Evolutionary conservation across 371 early-diverging fungal genomes (phyloP).

Genomic region (Lichtheimia ornata): DNA sequence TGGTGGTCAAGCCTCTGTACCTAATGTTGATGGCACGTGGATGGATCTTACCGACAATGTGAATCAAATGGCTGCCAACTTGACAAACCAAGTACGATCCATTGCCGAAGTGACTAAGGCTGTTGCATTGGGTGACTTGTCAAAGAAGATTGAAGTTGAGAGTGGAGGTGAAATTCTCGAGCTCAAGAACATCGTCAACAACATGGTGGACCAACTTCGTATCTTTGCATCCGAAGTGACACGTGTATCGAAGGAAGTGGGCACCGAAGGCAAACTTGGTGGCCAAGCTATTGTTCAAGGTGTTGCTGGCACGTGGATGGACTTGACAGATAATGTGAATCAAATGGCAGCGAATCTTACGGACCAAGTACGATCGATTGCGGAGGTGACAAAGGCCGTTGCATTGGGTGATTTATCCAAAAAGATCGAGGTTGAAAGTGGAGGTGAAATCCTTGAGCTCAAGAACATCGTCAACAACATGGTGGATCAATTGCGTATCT

Average conservation of each 20-base stretch:
- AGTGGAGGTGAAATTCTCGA: conserved; percentile 53
- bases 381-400: conserved; percentile 53
- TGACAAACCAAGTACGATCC: background rate
- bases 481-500: background rate
- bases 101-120: conserved; percentile 31
- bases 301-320: background rate
- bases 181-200: conserved; percentile 11
- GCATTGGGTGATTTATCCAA: conserved; percentile 52
- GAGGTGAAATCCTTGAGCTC: conserved; percentile 29
- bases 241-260: background rate
- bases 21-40: background rate
- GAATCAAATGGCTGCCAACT: background rate
- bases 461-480: background rate
- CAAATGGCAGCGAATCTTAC: conserved; percentile 59
- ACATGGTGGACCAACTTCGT: background rate
- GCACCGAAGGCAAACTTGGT: background rate
- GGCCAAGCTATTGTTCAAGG: background rate
- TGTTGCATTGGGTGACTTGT: conserved; percentile 18
- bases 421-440: conserved; percentile 25
- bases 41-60: background rate
- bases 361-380: conserved; percentile 53
- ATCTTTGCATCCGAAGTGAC: background rate
- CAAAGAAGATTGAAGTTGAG: conserved; percentile 33
- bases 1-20: background rate
- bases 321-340: conserved; percentile 47